Conservation (phyloP, 176 grass and related monocot species). For the Paspalum vaginatum region DNA sequence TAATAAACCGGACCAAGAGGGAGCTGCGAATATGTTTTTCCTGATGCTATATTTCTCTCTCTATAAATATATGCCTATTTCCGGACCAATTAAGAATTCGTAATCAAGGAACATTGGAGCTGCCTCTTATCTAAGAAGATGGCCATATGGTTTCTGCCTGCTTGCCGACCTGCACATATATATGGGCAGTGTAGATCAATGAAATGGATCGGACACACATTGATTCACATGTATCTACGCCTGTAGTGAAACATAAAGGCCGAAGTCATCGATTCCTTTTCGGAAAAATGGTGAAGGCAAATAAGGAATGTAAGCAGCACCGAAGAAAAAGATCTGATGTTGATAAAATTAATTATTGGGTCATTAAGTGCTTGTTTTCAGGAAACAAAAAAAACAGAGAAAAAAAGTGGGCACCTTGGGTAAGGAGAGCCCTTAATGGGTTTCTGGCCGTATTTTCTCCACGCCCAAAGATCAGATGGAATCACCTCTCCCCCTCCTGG, state of each 20-base stretch:
- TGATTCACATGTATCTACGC: background rate
- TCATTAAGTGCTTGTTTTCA: background rate
- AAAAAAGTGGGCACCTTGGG: constrained; percentile 53
- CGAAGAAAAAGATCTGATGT: constrained; percentile 28
- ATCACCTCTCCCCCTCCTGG: constrained; percentile 66
- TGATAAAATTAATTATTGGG: background rate
- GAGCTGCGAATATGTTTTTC: background rate
- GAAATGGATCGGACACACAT: constrained; percentile 8
- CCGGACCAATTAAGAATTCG: background rate
- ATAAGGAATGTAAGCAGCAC: background rate
- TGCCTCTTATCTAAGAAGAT: constrained; percentile 24
- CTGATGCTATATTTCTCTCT: constrained; percentile 8
- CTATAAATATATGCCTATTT: background rate
- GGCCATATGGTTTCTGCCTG: background rate
- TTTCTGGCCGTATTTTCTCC: constrained; percentile 85
- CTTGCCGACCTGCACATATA: constrained; percentile 33
- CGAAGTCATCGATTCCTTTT: background rate
- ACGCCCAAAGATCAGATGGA: constrained; percentile 75
- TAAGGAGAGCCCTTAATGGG: constrained; percentile 85
- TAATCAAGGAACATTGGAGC: background rate
- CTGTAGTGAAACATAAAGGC: background rate
- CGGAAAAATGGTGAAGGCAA: background rate
- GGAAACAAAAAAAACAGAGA: background rate
- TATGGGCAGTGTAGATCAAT: constrained; percentile 14
- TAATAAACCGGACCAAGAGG: background rate